Conservation (phyloP, 805 yeast species). For the Lachancea nothofagi region DNA sequence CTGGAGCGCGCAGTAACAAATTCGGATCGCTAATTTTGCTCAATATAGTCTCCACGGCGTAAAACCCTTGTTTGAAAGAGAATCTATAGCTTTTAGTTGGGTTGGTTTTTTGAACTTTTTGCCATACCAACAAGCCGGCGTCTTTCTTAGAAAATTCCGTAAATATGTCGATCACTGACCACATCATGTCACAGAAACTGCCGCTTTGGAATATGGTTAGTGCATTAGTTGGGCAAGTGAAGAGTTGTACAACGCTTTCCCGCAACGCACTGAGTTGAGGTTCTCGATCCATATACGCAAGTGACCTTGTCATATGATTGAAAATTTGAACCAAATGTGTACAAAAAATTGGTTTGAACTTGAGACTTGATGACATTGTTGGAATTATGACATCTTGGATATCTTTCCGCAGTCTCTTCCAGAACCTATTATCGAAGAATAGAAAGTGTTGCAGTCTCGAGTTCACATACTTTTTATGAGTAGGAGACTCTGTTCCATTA, state of each 20-base stretch:
- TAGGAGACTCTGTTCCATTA: constrained; percentile 15
- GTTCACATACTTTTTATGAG: constrained; percentile 19
- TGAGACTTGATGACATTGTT: constrained; percentile 46
- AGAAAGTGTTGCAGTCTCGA: constrained; percentile 56
- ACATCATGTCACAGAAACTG: constrained; percentile 40
- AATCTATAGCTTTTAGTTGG: constrained; percentile 33
- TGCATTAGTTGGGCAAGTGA: constrained; percentile 83
- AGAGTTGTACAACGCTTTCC: constrained; percentile 74
- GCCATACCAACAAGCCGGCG: constrained; percentile 33
- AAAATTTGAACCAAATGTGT: constrained; percentile 50
- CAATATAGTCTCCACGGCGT: constrained; percentile 33
- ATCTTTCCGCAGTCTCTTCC: constrained; percentile 45
- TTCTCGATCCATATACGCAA: constrained; percentile 71
- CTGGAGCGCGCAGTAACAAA: constrained; percentile 33
- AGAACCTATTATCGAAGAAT: constrained; percentile 53
- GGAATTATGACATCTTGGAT: constrained; percentile 50
- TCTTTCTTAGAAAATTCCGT: constrained; percentile 38
- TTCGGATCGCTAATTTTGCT: constrained; percentile 32
- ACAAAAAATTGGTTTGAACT: constrained; percentile 44
- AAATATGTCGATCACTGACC: constrained; percentile 42
- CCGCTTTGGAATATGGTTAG: constrained; percentile 40
- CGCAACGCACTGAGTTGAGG: constrained; percentile 76
- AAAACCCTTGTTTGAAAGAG: constrained; percentile 33
- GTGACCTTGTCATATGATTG: constrained; percentile 43
- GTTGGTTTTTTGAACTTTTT: constrained; percentile 30